phyloP scores from a whole-genome alignment of 2,329 filamentous ascomycete species.

The Phialocephala sp. region DNA sequence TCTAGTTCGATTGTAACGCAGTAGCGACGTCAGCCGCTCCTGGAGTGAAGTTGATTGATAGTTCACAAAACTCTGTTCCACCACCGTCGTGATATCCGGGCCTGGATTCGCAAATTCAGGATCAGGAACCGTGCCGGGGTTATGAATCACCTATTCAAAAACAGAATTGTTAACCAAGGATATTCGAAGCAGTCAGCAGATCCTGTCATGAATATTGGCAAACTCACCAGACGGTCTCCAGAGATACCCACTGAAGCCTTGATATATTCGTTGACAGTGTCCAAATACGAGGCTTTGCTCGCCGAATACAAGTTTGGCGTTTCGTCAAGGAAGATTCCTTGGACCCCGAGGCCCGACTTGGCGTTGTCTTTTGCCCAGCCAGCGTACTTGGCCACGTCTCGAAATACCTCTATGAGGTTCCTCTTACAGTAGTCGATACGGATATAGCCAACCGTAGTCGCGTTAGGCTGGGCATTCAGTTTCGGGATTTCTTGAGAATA shows the following conservation, averaged over 20 bases:
- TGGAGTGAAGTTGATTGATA: conserved; percentile 14
- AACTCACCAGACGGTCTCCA: conserved; percentile 21
- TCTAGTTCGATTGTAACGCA: neutral
- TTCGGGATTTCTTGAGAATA: conserved; percentile 17
- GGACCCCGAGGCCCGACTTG: conserved; percentile 20
- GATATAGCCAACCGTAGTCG: conserved; percentile 17
- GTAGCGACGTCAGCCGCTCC: conserved; percentile 13
- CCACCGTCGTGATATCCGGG: conserved; percentile 26
- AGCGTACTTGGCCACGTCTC: conserved; percentile 26
- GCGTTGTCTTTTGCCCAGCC: conserved; percentile 20
- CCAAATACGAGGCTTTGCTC: conserved; percentile 16
- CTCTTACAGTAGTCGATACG: conserved; percentile 18
- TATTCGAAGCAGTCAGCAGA: neutral
- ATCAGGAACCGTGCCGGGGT: conserved; percentile 29
- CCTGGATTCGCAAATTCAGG: conserved; percentile 17
- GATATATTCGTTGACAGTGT: conserved; percentile 17
- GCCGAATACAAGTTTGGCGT: conserved; percentile 24
- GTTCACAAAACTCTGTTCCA: conserved; percentile 17
- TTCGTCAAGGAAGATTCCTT: conserved; percentile 33
- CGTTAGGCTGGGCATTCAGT: conserved; percentile 17
- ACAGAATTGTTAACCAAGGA: neutral
- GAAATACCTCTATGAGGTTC: conserved; percentile 15
- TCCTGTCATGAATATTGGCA: neutral
- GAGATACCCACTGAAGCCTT: conserved; percentile 19
- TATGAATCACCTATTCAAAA: conserved; percentile 25